Conservation (phyloP, 2,329 filamentous ascomycete genomes). For the Fusarium sp. region DNA sequence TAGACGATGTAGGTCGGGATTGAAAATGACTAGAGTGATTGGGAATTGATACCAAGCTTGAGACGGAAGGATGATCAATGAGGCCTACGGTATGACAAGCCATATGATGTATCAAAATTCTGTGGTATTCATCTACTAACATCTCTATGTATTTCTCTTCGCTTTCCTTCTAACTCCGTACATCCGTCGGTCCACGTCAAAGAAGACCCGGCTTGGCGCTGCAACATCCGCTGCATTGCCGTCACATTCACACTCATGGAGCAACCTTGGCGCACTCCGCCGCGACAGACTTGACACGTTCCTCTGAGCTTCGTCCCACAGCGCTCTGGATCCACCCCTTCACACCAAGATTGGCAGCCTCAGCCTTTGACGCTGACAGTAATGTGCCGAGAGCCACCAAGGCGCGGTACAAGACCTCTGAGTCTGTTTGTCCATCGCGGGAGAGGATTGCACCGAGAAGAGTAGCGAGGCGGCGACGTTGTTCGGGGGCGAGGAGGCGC, state of each 20-base stretch:
- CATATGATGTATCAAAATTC: not conserved
- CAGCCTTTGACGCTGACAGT: conserved; percentile 68
- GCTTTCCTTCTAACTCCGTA: conserved; percentile 8
- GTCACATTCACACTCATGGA: conserved; percentile 28
- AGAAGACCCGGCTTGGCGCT: conserved; percentile 27
- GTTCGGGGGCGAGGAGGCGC: conserved; percentile 55
- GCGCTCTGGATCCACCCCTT: conserved; percentile 60
- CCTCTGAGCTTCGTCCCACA: conserved; percentile 60
- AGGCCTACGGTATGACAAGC: not conserved
- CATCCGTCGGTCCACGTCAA: conserved; percentile 14
- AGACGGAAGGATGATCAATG: not conserved
- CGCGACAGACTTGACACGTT: conserved; percentile 59
- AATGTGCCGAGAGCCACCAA: conserved; percentile 86
- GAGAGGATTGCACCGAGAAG: conserved; percentile 74
- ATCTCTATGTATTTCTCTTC: conserved; percentile 25
- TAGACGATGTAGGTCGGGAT: not conserved
- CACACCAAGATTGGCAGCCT: conserved; percentile 60
- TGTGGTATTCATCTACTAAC: conserved; percentile 24
- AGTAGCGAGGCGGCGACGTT: conserved; percentile 65
- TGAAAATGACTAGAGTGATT: not conserved
- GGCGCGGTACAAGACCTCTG: conserved; percentile 86
- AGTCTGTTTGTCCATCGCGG: conserved; percentile 74
- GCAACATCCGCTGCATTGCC: conserved; percentile 10
- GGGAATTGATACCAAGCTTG: not conserved
- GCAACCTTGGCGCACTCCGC: conserved; percentile 39